Percentiles rank a stretch among this genome's conserved stretches.
These are phyloP conservation scores for Fusarium albosuccineum DNA, from an alignment of 2,329 filamentous ascomycete species.

Conservation along the genomic window DNA sequence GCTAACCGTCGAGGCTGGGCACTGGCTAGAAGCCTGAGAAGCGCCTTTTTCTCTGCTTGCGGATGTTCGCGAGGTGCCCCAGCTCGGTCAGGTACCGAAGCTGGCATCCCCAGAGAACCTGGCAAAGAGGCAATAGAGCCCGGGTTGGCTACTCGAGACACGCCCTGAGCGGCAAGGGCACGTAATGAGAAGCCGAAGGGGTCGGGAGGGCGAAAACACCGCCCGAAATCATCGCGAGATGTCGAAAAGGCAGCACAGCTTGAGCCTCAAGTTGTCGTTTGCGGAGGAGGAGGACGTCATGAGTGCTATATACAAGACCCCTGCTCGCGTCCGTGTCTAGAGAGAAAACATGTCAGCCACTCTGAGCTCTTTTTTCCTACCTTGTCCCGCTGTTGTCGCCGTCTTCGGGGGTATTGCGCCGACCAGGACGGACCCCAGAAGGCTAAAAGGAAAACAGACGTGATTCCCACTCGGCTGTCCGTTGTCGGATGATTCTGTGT, in stretches of 20 bases:
- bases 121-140: conserved; percentile 24
- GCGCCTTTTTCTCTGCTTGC: conserved; percentile 34
- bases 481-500: conserved; percentile 43
- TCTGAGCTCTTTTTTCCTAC: conserved; percentile 24
- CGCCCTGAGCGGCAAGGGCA: conserved; percentile 33
- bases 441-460: conserved; percentile 41
- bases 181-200: conserved; percentile 11
- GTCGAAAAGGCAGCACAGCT: conserved; percentile 18
- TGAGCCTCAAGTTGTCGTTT: conserved; percentile 28
- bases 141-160: conserved; percentile 32
- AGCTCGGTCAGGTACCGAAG: conserved; percentile 47
- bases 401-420: conserved; percentile 32
- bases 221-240: conserved; percentile 35
- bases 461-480: conserved; percentile 37
- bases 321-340: conserved; percentile 35
- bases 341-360: conserved; percentile 27
- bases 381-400: conserved; percentile 10
- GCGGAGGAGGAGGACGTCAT: conserved; percentile 23
- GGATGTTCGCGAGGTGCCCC: conserved; percentile 39
- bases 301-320: conserved; percentile 11
- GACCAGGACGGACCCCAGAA: conserved; percentile 22
- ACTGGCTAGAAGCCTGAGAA: conserved; percentile 34
- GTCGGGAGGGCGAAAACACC: conserved; percentile 25
- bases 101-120: conserved; percentile 30
- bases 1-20: conserved; percentile 37